Percentiles rank a stretch among this genome's conserved stretches.
Evolutionary conservation across 352 stramenopile genomes (phyloP).

Genomic region (Pythium volutum): DNA sequence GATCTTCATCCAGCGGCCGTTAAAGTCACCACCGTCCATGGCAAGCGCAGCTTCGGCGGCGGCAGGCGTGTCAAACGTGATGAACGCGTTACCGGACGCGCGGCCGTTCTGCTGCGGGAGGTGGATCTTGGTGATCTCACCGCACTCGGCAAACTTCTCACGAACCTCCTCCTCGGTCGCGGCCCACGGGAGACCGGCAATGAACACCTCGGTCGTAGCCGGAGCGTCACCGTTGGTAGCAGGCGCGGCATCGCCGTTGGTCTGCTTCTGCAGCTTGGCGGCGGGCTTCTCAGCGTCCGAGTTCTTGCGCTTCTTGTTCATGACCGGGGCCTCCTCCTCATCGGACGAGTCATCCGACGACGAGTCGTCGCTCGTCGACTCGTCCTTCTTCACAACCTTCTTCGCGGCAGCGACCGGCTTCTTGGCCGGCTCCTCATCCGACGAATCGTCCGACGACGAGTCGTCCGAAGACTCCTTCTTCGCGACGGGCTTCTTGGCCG

Average conservation of each 20-base stretch:
- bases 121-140: slow-evolving; percentile 80
- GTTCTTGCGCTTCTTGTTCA: slow-evolving; percentile 84
- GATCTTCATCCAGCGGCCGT: slow-evolving; percentile 95
- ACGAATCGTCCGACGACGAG: slow-evolving; percentile 47
- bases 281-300: slow-evolving; percentile 55
- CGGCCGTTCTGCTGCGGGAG: slow-evolving; percentile 90
- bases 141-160: slow-evolving; percentile 93
- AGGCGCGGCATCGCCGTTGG: slow-evolving; percentile 57
- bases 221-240: slow-evolving; percentile 35
- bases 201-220: slow-evolving; percentile 76
- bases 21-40: slow-evolving; percentile 94
- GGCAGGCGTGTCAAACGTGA: slow-evolving; percentile 85
- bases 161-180: slow-evolving; percentile 93
- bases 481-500: slow-evolving; percentile 39
- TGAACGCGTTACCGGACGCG: slow-evolving; percentile 93
- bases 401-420: slow-evolving; percentile 59
- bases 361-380: slow-evolving; percentile 33
- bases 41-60: slow-evolving; percentile 79
- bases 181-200: slow-evolving; percentile 95
- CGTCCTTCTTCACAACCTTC: slow-evolving; percentile 50
- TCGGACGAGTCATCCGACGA: slow-evolving; percentile 48
- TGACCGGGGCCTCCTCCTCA: slow-evolving; percentile 71
- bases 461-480: slow-evolving; percentile 9
- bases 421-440: slow-evolving; percentile 54
- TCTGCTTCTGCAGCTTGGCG: slow-evolving; percentile 72